A percentile compares a stretch with the other conserved stretches of the same genome.
Conservation (phyloP, 345 rosid species). For the Capsella bursapastoris region DNA sequence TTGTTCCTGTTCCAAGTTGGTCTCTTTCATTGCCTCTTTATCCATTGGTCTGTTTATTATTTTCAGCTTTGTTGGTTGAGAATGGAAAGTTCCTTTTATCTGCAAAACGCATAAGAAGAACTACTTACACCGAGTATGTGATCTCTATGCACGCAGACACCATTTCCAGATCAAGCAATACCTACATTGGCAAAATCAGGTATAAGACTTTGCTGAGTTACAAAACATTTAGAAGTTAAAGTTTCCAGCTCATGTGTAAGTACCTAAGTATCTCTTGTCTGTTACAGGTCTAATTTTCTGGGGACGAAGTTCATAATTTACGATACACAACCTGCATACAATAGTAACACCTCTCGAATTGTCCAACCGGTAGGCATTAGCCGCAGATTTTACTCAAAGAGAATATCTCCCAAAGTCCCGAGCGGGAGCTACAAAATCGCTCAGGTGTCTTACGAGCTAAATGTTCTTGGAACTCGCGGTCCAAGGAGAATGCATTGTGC, state of each 20-base stretch:
- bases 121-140: slow-evolving; percentile 89
- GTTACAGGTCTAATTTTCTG: slow-evolving; percentile 86
- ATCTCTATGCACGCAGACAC: slow-evolving; percentile 89
- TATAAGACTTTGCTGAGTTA: slow-evolving; percentile 18
- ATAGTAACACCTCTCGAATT: slow-evolving; percentile 57
- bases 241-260: neutral
- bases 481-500: slow-evolving; percentile 94
- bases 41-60: neutral
- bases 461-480: slow-evolving; percentile 91
- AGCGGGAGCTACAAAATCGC: slow-evolving; percentile 88
- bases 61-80: slow-evolving; percentile 80
- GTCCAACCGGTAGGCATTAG: slow-evolving; percentile 70
- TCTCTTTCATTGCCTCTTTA: neutral
- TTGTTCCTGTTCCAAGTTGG: neutral
- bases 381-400: slow-evolving; percentile 80
- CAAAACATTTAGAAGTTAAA: neutral
- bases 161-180: slow-evolving; percentile 84
- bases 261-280: neutral
- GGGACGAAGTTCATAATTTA: slow-evolving; percentile 89
- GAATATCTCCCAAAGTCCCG: slow-evolving; percentile 89
- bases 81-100: slow-evolving; percentile 96
- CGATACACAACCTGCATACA: slow-evolving; percentile 93
- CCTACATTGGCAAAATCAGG: slow-evolving; percentile 92
- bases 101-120: slow-evolving; percentile 86
- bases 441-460: slow-evolving; percentile 84